Evolutionary conservation across 306 rosid species (phyloP), one percentile per base, ranked within the genome.

Genomic region (Senna tora): DNA sequence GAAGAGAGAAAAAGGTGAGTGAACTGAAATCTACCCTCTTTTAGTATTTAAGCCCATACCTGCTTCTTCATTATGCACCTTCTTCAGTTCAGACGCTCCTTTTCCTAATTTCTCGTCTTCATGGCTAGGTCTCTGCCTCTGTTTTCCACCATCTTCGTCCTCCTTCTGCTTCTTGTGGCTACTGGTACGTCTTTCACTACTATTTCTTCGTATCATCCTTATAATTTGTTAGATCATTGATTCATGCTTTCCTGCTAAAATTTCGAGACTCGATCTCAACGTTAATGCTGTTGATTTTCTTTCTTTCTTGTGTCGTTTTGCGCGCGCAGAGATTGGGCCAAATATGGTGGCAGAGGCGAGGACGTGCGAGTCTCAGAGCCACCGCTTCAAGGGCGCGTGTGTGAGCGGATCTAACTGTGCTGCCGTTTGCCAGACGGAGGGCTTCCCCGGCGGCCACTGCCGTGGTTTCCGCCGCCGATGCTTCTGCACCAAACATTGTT

Each of bases 391-490:
- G 49, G 96, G 92, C 3, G 0, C 15, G 0, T 89, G 96, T 52
- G 8, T 42, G 33, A 79, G 88, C 30, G 52, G 56, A 14, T 62
- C 41, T 33, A 86, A 86, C 43, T 89, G 95, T 36, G 88, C 73
- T 3, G 5, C 72, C 25, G 76, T 88, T 20, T 88, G 94, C 71
- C 54, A 71, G 34, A 76, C 82, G 0, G 94, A 88, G 75, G 82
- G 79, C 50, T 89, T 86, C 59, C 38, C 15, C 0, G 85, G 80
- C 7, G 92, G 95, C 15, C 52, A 75, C 6, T 89, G 95, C 76
- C 87, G 80, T 11, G 95, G 95, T 36, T 69, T 84, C 38, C 87
- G 89, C 46, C 88, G 85, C 32, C 77, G 88, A 21, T 89, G 96
- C 78, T 79, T 79, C 73, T 89, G 96, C 80, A 81, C 77, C 15